These are phyloP conservation scores for Aspergillus pseudoglaucus DNA, from an alignment of 2,329 filamentous ascomycete genomes.

Conservation along the genomic window DNA sequence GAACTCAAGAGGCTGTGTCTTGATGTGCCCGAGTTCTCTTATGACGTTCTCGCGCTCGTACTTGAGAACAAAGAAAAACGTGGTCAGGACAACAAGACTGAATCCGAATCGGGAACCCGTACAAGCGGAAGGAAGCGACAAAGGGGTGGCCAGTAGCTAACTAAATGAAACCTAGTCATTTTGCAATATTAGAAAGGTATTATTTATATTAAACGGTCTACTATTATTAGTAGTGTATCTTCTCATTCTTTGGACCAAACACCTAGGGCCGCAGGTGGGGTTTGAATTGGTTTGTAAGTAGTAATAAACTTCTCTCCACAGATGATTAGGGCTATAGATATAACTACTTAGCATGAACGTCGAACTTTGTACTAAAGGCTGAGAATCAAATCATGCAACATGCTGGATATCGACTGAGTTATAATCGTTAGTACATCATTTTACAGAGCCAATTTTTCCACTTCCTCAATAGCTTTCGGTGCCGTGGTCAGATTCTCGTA, in stretches of 20 bases:
- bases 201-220: no score
- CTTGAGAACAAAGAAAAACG: slow-evolving; percentile 42
- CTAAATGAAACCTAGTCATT: no score
- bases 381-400: no score
- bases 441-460: slow-evolving; percentile 45
- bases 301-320: no score
- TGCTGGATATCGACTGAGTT: neutral
- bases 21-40: slow-evolving; percentile 86
- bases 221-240: no score
- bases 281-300: no score
- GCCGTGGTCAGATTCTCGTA: slow-evolving; percentile 77
- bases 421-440: neutral
- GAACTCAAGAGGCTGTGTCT: slow-evolving; percentile 81
- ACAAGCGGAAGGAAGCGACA: slow-evolving; percentile 37
- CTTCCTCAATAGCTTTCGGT: slow-evolving; percentile 64
- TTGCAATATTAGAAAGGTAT: no score
- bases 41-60: slow-evolving; percentile 69
- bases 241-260: no score
- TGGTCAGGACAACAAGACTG: slow-evolving; percentile 24
- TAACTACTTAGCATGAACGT: no score
- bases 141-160: slow-evolving; percentile 18
- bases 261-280: no score
- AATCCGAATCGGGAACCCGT: slow-evolving; percentile 28
- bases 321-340: no score
- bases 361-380: no score